Conservation (phyloP, 345 rosid genomes). For the Cardamine resedifolia region DNA sequence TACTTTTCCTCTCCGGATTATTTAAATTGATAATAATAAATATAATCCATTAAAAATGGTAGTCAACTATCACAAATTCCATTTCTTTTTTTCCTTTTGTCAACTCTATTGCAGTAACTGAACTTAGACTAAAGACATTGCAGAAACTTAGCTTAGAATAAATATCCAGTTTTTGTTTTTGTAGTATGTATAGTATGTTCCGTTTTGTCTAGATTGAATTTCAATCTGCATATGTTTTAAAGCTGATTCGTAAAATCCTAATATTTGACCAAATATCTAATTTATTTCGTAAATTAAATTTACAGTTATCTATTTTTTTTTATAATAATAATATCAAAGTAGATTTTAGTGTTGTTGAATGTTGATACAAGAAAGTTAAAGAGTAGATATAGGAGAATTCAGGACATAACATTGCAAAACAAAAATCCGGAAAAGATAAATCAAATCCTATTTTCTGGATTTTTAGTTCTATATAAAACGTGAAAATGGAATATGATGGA, state of each 20-base stretch:
- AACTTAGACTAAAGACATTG: neutral
- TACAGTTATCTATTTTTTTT: neutral
- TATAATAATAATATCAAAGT: too few relatives aligned
- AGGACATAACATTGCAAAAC: neutral
- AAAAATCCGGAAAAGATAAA: neutral
- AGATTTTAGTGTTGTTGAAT: neutral
- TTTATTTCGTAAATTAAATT: neutral
- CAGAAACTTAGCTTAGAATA: neutral
- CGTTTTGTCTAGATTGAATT: neutral
- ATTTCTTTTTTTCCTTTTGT: slow-evolving; percentile 9
- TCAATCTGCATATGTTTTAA: neutral
- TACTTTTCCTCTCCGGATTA: neutral
- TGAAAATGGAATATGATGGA: neutral
- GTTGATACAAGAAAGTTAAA: too few relatives aligned
- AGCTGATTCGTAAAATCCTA: too few relatives aligned
- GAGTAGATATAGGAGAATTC: too few relatives aligned
- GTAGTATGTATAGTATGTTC: too few relatives aligned
- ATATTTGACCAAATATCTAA: too few relatives aligned
- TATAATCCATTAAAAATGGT: neutral
- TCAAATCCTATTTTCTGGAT: neutral
- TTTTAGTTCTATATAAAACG: too few relatives aligned
- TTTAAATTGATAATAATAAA: neutral
- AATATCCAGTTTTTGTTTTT: neutral
- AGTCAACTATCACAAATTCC: neutral
- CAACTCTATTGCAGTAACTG: neutral